Evolutionary conservation across 2,329 filamentous ascomycete species (phyloP), one percentile per base, ranked within the genome.

Genomic region (Aureobasidium sp.): DNA sequence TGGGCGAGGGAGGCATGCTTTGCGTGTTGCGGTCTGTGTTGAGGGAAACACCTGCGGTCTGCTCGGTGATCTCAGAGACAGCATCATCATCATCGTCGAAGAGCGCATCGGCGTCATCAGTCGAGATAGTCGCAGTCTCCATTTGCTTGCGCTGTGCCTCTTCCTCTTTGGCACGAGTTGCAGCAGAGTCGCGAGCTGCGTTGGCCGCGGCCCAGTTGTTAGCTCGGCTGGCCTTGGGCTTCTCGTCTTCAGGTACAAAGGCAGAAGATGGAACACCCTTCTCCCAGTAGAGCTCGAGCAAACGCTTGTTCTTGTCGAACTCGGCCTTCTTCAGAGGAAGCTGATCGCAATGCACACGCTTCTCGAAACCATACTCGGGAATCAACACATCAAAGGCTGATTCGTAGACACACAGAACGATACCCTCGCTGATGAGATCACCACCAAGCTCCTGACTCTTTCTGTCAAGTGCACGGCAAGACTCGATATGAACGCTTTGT

Each of bases 281-380:
- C 83, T 98, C 93, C 93, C 93, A 98, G 78, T 96, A 98, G 14
- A 98, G 80, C 72, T 98, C 93, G 41, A 98, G 79, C 25, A 97
- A 82, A 53, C 93, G 84, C 74, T 90, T 88, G 68, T 95, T 90
- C 78, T 97, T 97, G 71, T 94, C 84, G 73, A 93, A 98, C 68
- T 98, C 93, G n/a, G 93, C 93, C 78, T 98, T 98, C 80, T 97
- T 91, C 61, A 98, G 76, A 25, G 93, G 93, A 67, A 98, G 78
- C 75, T 98, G 93, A 66, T 98, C 93, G 68, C 93, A 98, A 73
- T 98, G 93, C 49, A 98, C 93, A 59, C 93, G 88, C 82, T 98
- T 98, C 77, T 98, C 93, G 62, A 98, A 97, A 60, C 93, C 93
- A 77, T 90, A 98, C 67, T 98, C 90, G 5, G 93, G 93, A 68